Evolutionary conservation across 805 yeast species (phyloP).

Genomic region (Starmerella sp.): DNA sequence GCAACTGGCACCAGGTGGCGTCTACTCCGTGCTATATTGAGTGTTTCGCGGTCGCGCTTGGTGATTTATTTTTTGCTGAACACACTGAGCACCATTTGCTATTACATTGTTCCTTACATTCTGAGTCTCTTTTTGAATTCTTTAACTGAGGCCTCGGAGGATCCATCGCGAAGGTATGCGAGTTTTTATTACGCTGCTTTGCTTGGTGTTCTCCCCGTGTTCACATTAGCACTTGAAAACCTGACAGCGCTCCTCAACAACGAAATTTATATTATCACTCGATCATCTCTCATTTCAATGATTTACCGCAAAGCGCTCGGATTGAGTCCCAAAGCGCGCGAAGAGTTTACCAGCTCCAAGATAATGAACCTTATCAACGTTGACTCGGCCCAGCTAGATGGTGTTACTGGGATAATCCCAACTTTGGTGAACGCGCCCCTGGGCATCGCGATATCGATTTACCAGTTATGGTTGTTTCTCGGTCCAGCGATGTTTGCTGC

Average conservation of each 20-base stretch:
- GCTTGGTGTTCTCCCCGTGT: slow-evolving; percentile 19
- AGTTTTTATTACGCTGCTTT: slow-evolving; percentile 20
- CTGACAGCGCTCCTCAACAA: slow-evolving; percentile 9
- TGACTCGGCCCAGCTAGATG: slow-evolving; percentile 79
- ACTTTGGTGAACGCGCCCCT: slow-evolving; percentile 85
- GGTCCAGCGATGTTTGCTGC: slow-evolving; percentile 91
- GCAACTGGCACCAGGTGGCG: slow-evolving; percentile 11
- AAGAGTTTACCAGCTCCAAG: slow-evolving; percentile 69
- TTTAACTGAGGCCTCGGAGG: slow-evolving; percentile 11
- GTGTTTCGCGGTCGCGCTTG: slow-evolving; percentile 4
- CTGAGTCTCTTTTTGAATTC: slow-evolving; percentile 19
- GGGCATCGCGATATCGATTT: slow-evolving; percentile 63
- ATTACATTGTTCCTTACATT: slow-evolving; percentile 16
- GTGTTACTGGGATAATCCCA: slow-evolving; percentile 59
- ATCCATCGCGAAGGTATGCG: slow-evolving; percentile 14
- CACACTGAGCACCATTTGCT: slow-evolving; percentile 6
- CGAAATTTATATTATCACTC: slow-evolving; percentile 15
- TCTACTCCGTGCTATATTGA: slow-evolving; percentile 13
- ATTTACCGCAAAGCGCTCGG: slow-evolving; percentile 59
- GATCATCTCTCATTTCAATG: slow-evolving; percentile 42
- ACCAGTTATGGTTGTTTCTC: slow-evolving; percentile 56
- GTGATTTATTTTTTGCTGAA: slow-evolving; percentile 10
- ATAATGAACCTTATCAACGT: slow-evolving; percentile 90
- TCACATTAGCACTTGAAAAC: slow-evolving; percentile 15
- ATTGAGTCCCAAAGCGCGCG: slow-evolving; percentile 54